Evolutionary conservation across 1,284 basidiomycete species (phyloP).

Genomic region (Laetiporus sulphureus): DNA sequence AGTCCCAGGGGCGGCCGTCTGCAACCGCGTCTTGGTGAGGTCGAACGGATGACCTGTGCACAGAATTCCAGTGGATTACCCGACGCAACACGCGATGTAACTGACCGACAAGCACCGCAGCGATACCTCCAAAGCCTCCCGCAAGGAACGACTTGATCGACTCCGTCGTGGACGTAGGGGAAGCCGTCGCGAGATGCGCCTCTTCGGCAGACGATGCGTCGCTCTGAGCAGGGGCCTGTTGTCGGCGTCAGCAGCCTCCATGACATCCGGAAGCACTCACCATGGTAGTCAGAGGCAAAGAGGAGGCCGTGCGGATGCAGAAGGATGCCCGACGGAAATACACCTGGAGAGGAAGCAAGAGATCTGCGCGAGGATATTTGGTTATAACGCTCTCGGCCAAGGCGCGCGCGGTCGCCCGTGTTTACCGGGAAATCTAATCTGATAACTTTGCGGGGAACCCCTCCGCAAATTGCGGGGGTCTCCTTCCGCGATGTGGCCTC

Average conservation of each 20-base stretch:
- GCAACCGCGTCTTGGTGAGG: conserved; percentile 92
- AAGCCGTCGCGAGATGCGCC: conserved; percentile 10
- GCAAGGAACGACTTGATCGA: conserved; percentile 81
- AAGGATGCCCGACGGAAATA: conserved; percentile 9
- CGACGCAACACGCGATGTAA: conserved; percentile 14
- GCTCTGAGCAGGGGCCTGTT: conserved; percentile 14
- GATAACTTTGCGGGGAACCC: too few species aligned
- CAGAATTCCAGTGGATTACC: background rate
- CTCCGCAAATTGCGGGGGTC: too few species aligned
- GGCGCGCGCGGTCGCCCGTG: too few species aligned
- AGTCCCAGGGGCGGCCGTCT: conserved; percentile 86
- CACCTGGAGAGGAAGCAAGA: too few species aligned
- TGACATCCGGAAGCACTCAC: conserved; percentile 12
- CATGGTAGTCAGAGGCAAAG: conserved; percentile 14
- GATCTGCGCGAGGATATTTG: too few species aligned
- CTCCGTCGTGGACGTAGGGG: conserved; percentile 39
- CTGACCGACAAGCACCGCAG: conserved; percentile 84
- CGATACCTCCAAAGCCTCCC: conserved; percentile 88
- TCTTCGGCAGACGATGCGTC: conserved; percentile 21
- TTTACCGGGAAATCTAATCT: too few species aligned
- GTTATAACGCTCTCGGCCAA: too few species aligned
- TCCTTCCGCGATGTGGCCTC: too few species aligned
- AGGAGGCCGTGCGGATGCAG: background rate
- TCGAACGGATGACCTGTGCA: conserved; percentile 91
- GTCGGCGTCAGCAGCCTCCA: background rate